Base-by-base conservation (phyloP, 2,329 filamentous ascomycete genomes). In the Beauveria rudraprayagi region DNA sequence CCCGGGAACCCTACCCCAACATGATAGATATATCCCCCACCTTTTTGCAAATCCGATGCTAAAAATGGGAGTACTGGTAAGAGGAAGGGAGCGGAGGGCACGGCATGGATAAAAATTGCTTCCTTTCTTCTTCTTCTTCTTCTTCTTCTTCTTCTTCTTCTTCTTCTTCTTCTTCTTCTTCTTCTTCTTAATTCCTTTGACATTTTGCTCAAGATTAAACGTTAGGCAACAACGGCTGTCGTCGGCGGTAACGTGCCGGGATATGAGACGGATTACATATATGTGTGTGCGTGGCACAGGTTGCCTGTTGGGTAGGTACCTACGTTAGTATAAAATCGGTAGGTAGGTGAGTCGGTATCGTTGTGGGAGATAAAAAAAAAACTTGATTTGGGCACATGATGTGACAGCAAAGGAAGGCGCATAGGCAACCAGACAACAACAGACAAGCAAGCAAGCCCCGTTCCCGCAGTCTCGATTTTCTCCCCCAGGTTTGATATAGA, bases 311-410 rank as follows among this genome's bases (percentile, higher is more conserved):
- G 53, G 40, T 47, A 26, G 53, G 24, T 34, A 37, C 34, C 34
- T 37, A 37, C 11, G 34, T 37, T 37, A 37, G 34, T 37, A 37
- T 37, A 14, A 14, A 14, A 37, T 37, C 9, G 34, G 14, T 37
- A 37, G 34, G 34, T 16, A 37, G 14, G 34, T 16, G 11, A 37
- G 16, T 22, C 22, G 22, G 22, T 16, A 37, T 37, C 14, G 34
- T 16, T 14, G 14, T 37, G 34, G 48, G 28, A 19, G 24, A 30
- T 10, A 1, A 16, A 7, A 4, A 16, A n/a, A 56, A 56, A 56
- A 26, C 53, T 55, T 56, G 43, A 40, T 37, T 26, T 37, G n/a
- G 46, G 56, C 56, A 58, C 56, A 58, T 58, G 56, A 58, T 58
- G 56, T 34, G 48, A 8, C 9, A 14, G 48, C 28, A 34, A 11